These are phyloP conservation scores for Aspergillus ochraceoroseus DNA, from an alignment of 2,329 filamentous ascomycete genomes.

Conservation along the genomic window DNA sequence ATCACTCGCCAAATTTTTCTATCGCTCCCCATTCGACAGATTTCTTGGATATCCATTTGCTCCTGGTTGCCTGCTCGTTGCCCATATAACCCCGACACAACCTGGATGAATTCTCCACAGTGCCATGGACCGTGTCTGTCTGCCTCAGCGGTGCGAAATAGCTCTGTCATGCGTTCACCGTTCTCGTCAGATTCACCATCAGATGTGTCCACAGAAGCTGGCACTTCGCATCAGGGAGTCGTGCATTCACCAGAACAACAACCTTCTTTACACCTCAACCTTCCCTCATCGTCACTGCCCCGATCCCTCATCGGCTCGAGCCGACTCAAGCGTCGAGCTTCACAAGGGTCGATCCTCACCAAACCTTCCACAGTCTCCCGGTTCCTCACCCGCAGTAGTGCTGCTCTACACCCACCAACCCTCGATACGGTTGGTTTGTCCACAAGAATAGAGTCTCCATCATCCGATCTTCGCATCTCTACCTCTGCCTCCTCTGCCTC, in stretches of 20 bases:
- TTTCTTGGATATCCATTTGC: conserved; percentile 4
- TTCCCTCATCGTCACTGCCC: conserved; percentile 21
- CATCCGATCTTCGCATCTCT: conserved; percentile 29
- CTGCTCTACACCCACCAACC: conserved; percentile 49
- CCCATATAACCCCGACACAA: conserved; percentile 14
- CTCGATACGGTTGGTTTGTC: conserved; percentile 47
- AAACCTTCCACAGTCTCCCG: conserved; percentile 35
- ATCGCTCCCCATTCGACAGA: neutral
- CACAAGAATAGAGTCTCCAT: conserved; percentile 22
- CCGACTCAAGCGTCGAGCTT: conserved; percentile 35
- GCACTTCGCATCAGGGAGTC: conserved; percentile 17
- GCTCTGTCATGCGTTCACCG: conserved; percentile 29
- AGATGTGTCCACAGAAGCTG: conserved; percentile 16
- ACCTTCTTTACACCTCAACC: conserved; percentile 17
- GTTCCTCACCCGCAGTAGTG: conserved; percentile 35
- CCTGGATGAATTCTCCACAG: conserved; percentile 32
- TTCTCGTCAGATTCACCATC: conserved; percentile 21
- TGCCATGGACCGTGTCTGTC: conserved; percentile 33
- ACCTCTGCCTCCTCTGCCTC: conserved; percentile 32
- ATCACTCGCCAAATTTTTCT: neutral
- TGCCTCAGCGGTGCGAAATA: conserved; percentile 23
- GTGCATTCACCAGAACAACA: conserved; percentile 15
- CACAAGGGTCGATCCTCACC: conserved; percentile 34
- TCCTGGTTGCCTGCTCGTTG: conserved; percentile 9
- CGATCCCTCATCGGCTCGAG: conserved; percentile 20